Base-by-base conservation (phyloP, 2,329 filamentous ascomycete genomes). In the Bisporella sp. region DNA sequence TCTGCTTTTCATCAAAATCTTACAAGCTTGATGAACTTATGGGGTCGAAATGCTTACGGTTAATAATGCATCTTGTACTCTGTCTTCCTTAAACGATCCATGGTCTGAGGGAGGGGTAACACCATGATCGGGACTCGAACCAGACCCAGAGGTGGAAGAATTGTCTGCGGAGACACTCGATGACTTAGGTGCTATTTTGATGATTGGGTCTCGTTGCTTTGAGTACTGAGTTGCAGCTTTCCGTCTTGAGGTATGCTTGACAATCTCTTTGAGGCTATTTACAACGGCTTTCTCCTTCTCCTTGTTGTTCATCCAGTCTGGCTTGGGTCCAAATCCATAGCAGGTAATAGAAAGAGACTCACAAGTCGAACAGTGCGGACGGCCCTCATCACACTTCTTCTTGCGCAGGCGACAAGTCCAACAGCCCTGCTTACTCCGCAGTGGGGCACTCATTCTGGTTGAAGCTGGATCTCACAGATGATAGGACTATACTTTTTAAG, bases 331-430 rank as follows among this genome's bases (percentile, higher is more conserved):
- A 54, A 69, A 67, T 54, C 74, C 80, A 53, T 77, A 63, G 59
- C 81, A 84, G 8, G 71, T 71, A 49, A 83, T 81, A 46, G 75
- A 70, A 11, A 84, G 46, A 6, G 45, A 49, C 9, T 43, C 44
- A 47, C 80, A 84, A 52, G 78, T 79, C 9, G 75, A 75, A 72
- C 80, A 83, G 62, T 72, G 70, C 48, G 79, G 78, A 48, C 72
- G 70, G 57, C 75, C 76, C 66, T 84, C 80, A 61, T 83, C 80
- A 68, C 80, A 84, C 73, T 84, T 84, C 70, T 84, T 84, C 55
- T 78, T 73, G 60, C 80, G 71, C 58, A 83, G 67, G 63, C 80
- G 73, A 73, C 80, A 84, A 41, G 79, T 84, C 66, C 82, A 84
- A 75, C 80, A 85, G 54, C 78, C 81, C 31, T 46, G 37, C 40